Base-by-base conservation (phyloP, 2,329 filamentous ascomycete genomes). In the Lachnellula occidentalis region DNA sequence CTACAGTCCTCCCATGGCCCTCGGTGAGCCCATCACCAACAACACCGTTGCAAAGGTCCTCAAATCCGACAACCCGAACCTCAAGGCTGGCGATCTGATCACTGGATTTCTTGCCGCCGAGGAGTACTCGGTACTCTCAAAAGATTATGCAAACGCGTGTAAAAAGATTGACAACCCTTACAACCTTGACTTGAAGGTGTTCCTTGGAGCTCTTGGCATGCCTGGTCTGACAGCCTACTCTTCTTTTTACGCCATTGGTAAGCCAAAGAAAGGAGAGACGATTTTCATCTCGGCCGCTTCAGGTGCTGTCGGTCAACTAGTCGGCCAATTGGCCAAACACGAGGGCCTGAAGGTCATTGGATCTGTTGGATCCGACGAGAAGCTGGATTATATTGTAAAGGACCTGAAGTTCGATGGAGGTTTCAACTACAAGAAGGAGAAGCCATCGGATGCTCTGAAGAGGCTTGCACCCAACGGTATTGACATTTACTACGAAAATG, bases 401-500 rank as follows among this genome's bases (percentile, higher is more conserved):
- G 83, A 87, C 48, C 78, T 91, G 34, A 77, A 78, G 24, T 91
- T 90, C 67, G 85, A 90, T 65, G 79, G 71, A 19, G 87, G 85
- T 15, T 91, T 90, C 75, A 91, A 91, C 75, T 91, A 91, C 76
- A 90, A 89, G 78, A 88, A 79, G 53, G 87, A 90, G 73, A 81
- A 81, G 67, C 76, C 85, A 4, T 68, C 72, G 0, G 82, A 85
- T 41, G 86, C 86, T 0, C 75, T 91, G 47, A 71, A 75, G 61
- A 78, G 86, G 54, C 77, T 90, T 6, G 86, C 86, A 1, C 86
- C 87, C 1, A 70, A 89, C 21, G 88, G 88, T 6, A 77, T 92
- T 57, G 87, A 91, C 67, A 90, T 91, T 68, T 90, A 90, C 74
- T 92, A 86, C 66, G 88, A 91, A 71, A 91, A 90, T 62, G 87